phyloP scores from a whole-genome alignment of 139 green algal species.

The Asterochloris erici region DNA sequence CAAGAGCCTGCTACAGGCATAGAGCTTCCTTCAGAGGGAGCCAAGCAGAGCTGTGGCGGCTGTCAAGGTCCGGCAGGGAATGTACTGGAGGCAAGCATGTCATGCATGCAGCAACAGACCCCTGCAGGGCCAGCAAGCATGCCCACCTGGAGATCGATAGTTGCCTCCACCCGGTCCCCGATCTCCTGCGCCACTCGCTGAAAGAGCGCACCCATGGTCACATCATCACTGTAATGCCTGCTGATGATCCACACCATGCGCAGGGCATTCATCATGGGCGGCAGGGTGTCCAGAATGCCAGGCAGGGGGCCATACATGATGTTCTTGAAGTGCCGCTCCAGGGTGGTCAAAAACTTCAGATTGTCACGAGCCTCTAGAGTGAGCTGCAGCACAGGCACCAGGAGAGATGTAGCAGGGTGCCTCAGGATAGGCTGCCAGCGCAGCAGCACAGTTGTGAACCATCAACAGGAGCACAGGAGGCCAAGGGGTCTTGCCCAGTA shows the following conservation, averaged over 20 bases:
- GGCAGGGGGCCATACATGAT: conserved; percentile 54
- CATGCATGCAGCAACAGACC: too few relatives aligned
- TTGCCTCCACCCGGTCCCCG: conserved; percentile 58
- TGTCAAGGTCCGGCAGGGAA: too few relatives aligned
- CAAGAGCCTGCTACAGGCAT: too few relatives aligned
- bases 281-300: conserved; percentile 73
- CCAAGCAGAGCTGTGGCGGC: too few relatives aligned
- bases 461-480: neutral
- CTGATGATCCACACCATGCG: conserved; percentile 94
- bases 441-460: neutral
- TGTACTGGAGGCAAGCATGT: too few relatives aligned
- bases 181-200: conserved; percentile 76
- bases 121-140: too few relatives aligned
- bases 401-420: neutral
- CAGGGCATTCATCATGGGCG: conserved; percentile 86
- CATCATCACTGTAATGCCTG: conserved; percentile 78
- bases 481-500: neutral
- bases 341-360: conserved; percentile 88
- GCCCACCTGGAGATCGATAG: conserved; percentile 51
- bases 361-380: conserved; percentile 86
- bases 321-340: conserved; percentile 89
- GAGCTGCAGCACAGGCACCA: conserved; percentile 29
- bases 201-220: conserved; percentile 86
- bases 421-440: neutral
- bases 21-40: too few relatives aligned